These are phyloP conservation scores for Dicorynia guianensis DNA, from an alignment of 306 rosid genomes.

Conservation along the genomic window DNA sequence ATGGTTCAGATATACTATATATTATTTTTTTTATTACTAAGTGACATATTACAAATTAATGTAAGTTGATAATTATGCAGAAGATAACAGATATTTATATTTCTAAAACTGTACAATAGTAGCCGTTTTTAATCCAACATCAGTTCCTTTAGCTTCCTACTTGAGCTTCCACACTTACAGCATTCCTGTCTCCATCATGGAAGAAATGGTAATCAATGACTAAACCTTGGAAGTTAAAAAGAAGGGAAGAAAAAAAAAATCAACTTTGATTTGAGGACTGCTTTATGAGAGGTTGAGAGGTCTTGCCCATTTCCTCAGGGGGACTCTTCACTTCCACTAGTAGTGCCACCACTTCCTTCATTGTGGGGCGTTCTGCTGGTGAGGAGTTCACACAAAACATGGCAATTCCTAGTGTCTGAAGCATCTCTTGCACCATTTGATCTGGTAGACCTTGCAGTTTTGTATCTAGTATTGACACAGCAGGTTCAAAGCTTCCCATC, in stretches of 20 bases:
- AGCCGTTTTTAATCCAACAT: slow-evolving; percentile 48
- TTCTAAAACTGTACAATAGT: slow-evolving; percentile 72
- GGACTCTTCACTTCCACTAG: slow-evolving; percentile 90
- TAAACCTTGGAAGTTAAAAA: slow-evolving; percentile 43
- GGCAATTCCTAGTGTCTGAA: slow-evolving; percentile 97
- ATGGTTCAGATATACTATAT: no score
- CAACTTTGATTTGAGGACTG: slow-evolving; percentile 78
- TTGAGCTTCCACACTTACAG: slow-evolving; percentile 38
- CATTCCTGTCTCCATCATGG: slow-evolving; percentile 41
- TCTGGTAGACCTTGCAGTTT: slow-evolving; percentile 93
- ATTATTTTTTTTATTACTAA: no score
- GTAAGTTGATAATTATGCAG: no score
- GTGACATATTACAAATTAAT: no score
- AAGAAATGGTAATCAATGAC: slow-evolving; percentile 51
- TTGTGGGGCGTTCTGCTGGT: slow-evolving; percentile 82
- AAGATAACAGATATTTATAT: slow-evolving; percentile 45
- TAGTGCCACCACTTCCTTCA: slow-evolving; percentile 97
- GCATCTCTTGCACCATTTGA: slow-evolving; percentile 99
- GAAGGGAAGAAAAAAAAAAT: background rate
- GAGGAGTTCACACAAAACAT: slow-evolving; percentile 98
- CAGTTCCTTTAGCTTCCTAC: slow-evolving; percentile 46
- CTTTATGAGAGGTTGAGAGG: slow-evolving; percentile 94
- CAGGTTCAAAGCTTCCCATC: slow-evolving; percentile 98
- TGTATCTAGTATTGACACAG: slow-evolving; percentile 75
- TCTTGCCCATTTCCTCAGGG: slow-evolving; percentile 88